A percentile compares a stretch with the other conserved stretches of the same genome.
These are phyloP conservation scores for Helotiales sp. DNA, from an alignment of 2,329 filamentous ascomycete species.

Conservation along the genomic window DNA sequence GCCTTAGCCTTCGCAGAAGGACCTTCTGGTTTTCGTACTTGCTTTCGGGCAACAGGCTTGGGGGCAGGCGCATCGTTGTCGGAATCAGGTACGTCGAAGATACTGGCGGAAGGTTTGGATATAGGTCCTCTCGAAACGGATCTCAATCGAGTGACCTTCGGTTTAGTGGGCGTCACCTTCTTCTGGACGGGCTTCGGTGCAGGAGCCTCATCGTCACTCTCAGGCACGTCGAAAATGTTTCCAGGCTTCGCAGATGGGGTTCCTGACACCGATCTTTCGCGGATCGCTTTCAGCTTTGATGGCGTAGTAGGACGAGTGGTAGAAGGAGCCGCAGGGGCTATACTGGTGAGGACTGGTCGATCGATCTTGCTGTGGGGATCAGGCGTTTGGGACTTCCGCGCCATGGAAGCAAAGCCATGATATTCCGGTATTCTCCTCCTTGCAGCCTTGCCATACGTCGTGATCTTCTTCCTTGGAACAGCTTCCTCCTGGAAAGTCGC, in stretches of 20 bases:
- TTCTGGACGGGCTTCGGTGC: background rate
- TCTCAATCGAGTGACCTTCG: background rate
- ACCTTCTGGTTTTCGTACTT: background rate
- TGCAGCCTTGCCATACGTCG: constrained; percentile 43
- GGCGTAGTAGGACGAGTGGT: constrained; percentile 15
- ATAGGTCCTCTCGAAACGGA: background rate
- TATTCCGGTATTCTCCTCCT: constrained; percentile 40
- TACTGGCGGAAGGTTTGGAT: background rate
- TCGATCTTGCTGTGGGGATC: constrained; percentile 18
- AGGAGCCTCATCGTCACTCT: constrained; percentile 32
- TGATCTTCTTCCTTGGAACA: constrained; percentile 38
- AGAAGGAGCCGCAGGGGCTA: constrained; percentile 3
- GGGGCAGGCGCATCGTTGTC: constrained; percentile 12
- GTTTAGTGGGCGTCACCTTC: background rate
- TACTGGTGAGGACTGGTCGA: background rate
- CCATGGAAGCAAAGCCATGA: constrained; percentile 28
- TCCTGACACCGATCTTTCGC: constrained; percentile 15
- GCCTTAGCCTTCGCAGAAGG: constrained; percentile 14
- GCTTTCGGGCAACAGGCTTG: background rate
- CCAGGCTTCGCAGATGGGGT: constrained; percentile 11
- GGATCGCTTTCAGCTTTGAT: constrained; percentile 17
- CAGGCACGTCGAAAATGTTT: constrained; percentile 31
- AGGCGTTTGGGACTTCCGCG: constrained; percentile 32
- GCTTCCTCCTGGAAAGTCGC: constrained; percentile 35
- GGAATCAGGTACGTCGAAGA: constrained; percentile 20